phyloP scores from a whole-genome alignment of 1,139 yeast species.

The Taphrina betulina region DNA sequence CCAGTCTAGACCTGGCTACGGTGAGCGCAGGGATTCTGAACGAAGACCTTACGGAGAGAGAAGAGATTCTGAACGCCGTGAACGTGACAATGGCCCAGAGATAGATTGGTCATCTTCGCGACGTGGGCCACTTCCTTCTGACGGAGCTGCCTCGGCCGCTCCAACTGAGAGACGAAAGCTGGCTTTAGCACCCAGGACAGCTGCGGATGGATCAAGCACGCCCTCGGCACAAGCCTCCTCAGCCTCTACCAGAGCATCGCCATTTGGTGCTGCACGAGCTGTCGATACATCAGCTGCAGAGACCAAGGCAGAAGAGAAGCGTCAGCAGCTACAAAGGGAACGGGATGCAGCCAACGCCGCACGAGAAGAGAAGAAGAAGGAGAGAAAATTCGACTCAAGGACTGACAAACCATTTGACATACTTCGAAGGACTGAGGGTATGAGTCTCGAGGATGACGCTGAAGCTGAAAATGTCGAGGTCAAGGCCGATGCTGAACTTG shows the following conservation, averaged over 20 bases:
- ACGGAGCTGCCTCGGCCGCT: slow-evolving; percentile 22
- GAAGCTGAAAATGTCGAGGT: slow-evolving; percentile 30
- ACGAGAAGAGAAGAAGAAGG: slow-evolving; percentile 36
- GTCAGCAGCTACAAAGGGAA: slow-evolving; percentile 40
- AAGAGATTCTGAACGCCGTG: slow-evolving; percentile 12
- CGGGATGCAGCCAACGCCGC: slow-evolving; percentile 35
- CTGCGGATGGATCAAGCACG: slow-evolving; percentile 32
- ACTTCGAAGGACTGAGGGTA: slow-evolving; percentile 19
- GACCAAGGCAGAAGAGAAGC: slow-evolving; percentile 43
- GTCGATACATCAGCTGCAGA: slow-evolving; percentile 44
- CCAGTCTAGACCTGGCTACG: slow-evolving; percentile 13
- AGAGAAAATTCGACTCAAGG: slow-evolving; percentile 1
- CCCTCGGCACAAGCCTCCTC: slow-evolving; percentile 38
- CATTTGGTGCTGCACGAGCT: slow-evolving; percentile 48
- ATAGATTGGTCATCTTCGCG: slow-evolving; percentile 33
- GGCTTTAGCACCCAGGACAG: slow-evolving; percentile 32
- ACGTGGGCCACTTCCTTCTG: slow-evolving; percentile 18
- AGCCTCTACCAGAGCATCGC: slow-evolving; percentile 40
- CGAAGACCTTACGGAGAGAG: slow-evolving; percentile 17
- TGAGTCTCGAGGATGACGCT: slow-evolving; percentile 17
- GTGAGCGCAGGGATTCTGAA: slow-evolving; percentile 18
- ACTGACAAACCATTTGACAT: slow-evolving; percentile 23
- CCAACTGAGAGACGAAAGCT: slow-evolving; percentile 39
- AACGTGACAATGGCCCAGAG: slow-evolving; percentile 27
- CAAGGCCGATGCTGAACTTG: slow-evolving; percentile 36